These are phyloP conservation scores for Cordyceps cateniannulata DNA, from an alignment of 2,329 filamentous ascomycete genomes.

Conservation along the genomic window DNA sequence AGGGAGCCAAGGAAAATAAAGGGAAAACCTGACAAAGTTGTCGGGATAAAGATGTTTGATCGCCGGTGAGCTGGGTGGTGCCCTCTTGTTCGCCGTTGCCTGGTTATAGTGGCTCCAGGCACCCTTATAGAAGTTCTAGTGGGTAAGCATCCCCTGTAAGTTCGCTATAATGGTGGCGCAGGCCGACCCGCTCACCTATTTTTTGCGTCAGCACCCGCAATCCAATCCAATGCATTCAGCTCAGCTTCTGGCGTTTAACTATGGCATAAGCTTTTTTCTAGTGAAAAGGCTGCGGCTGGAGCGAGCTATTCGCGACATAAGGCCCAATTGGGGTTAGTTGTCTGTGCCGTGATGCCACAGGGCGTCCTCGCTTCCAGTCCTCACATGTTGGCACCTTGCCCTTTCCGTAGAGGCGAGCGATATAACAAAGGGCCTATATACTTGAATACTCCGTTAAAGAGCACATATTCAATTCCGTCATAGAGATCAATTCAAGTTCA, in stretches of 20 bases:
- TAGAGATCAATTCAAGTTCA: not conserved
- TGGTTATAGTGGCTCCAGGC: not conserved
- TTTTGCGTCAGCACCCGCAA: slow-evolving; percentile 2
- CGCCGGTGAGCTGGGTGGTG: not conserved
- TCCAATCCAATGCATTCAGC: not conserved
- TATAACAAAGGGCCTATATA: no score
- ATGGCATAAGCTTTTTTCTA: not conserved
- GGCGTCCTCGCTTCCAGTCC: not conserved
- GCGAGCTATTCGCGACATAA: slow-evolving; percentile 8
- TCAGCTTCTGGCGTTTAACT: not conserved
- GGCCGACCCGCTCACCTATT: not conserved
- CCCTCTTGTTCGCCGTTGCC: not conserved
- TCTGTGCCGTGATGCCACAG: not conserved
- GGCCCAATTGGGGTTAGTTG: slow-evolving; percentile 1
- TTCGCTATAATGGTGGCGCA: slow-evolving; percentile 2
- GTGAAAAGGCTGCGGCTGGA: not conserved
- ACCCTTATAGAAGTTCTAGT: not conserved
- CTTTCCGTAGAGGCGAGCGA: no score
- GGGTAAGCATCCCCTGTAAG: not conserved
- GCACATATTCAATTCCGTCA: not conserved
- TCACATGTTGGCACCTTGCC: not conserved
- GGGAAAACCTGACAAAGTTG: not conserved
- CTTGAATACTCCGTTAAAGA: no score
- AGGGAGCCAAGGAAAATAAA: not conserved
- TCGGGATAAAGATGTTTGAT: not conserved